phyloP scores from a whole-genome alignment of 495 filamentous ascomycete genomes.

The Filosporella fistucella region DNA sequence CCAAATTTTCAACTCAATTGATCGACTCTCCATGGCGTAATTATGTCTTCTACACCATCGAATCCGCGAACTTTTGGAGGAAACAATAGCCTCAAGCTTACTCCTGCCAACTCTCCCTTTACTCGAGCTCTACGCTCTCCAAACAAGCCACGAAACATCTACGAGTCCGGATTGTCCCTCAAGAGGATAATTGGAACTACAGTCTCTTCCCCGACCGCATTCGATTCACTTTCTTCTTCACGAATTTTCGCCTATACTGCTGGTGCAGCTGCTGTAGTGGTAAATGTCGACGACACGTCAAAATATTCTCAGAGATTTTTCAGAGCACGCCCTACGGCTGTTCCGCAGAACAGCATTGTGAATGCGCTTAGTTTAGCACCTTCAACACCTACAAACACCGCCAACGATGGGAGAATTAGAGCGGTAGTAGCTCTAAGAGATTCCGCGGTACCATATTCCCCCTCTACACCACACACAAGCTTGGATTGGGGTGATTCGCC shows the following conservation, averaged over 20 bases:
- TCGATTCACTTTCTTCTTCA: slow-evolving; percentile 70
- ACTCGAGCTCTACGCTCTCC: slow-evolving; percentile 59
- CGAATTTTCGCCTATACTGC: slow-evolving; percentile 82
- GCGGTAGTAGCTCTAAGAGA: slow-evolving; percentile 50
- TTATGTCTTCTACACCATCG: slow-evolving; percentile 54
- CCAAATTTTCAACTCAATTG: slow-evolving; percentile 10
- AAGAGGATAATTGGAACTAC: slow-evolving; percentile 86
- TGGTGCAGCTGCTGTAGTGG: slow-evolving; percentile 90
- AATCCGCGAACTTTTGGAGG: slow-evolving; percentile 37
- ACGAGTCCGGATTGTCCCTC: slow-evolving; percentile 59
- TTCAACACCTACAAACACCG: slow-evolving; percentile 55
- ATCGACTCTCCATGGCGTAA: slow-evolving; percentile 40
- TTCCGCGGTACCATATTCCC: slow-evolving; percentile 38
- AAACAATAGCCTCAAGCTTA: slow-evolving; percentile 52
- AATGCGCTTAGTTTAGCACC: slow-evolving; percentile 40
- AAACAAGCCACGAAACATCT: slow-evolving; percentile 39
- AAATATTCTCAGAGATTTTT: slow-evolving; percentile 82
- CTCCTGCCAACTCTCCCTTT: slow-evolving; percentile 75
- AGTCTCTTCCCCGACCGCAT: slow-evolving; percentile 76
- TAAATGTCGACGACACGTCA: slow-evolving; percentile 66
- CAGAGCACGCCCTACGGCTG: slow-evolving; percentile 75
- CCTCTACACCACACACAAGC: slow-evolving; percentile 28
- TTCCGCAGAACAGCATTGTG: slow-evolving; percentile 42
- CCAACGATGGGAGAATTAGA: slow-evolving; percentile 59
- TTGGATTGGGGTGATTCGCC: slow-evolving; percentile 53